These are phyloP conservation scores for Cenococcum geophilum DNA, from an alignment of 495 filamentous ascomycete species.

Conservation along the genomic window DNA sequence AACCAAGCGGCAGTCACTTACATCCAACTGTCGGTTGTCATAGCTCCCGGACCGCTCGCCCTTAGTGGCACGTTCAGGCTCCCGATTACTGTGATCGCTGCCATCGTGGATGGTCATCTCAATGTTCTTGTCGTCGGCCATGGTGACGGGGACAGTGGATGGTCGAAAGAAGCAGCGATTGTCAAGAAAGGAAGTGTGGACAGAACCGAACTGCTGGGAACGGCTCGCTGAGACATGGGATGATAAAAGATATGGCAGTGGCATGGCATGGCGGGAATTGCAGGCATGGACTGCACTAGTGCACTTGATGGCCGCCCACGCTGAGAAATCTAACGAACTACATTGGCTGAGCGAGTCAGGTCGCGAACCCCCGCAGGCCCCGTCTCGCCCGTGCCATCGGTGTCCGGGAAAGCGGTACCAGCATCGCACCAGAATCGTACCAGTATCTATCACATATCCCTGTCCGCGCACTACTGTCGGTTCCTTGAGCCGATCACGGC, in stretches of 20 bases:
- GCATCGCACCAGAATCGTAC: neutral
- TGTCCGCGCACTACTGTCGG: too few species aligned
- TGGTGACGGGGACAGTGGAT: neutral
- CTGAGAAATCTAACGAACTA: too few species aligned
- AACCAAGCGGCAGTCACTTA: neutral
- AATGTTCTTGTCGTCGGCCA: constrained; percentile 3
- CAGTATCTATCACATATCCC: neutral
- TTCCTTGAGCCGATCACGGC: too few species aligned
- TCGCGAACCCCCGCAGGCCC: neutral
- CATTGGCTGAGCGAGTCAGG: too few species aligned
- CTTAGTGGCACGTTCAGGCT: neutral
- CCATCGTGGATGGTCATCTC: neutral
- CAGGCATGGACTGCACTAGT: too few species aligned
- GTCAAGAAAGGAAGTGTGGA: too few species aligned
- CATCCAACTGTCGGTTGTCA: constrained; percentile 1
- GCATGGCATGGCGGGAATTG: too few species aligned
- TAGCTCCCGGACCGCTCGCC: neutral
- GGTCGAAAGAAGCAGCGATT: too few species aligned
- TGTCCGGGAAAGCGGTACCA: neutral
- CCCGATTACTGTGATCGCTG: neutral
- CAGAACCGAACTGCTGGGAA: too few species aligned
- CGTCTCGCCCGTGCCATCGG: neutral
- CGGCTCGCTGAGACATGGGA: too few species aligned
- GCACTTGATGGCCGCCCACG: too few species aligned
- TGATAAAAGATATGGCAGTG: too few species aligned